Percentiles rank a stretch among this genome's conserved stretches.
Conservation (phyloP, 257 asterid species). For the Solanum clarkiae region DNA sequence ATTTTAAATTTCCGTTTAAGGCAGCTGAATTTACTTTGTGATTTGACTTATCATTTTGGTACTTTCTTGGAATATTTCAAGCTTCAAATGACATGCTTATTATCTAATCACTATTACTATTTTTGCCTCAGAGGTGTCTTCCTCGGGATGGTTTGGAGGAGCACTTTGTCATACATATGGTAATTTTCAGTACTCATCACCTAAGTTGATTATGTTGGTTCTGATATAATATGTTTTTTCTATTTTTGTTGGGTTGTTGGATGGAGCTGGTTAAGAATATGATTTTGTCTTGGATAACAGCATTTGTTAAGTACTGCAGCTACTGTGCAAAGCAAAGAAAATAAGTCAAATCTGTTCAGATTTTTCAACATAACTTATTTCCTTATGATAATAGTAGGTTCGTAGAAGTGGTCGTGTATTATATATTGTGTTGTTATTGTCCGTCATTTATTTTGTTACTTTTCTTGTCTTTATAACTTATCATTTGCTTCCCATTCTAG, state of each 20-base stretch:
- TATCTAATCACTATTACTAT: neutral
- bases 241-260: neutral
- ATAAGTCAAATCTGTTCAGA: neutral
- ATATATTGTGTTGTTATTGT: no score
- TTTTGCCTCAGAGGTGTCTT: slow-evolving; percentile 70
- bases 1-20: neutral
- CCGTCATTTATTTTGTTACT: no score
- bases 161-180: slow-evolving; percentile 86
- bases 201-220: neutral
- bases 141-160: slow-evolving; percentile 85
- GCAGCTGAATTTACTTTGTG: neutral
- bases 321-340: neutral
- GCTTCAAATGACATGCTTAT: neutral
- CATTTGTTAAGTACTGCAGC: neutral
- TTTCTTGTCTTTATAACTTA: no score
- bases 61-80: neutral
- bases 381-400: neutral
- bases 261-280: neutral
- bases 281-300: neutral
- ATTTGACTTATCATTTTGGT: neutral
- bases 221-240: neutral
- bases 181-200: slow-evolving; percentile 13
- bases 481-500: no score
- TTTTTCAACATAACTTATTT: neutral
- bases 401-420: no score